A percentile compares a stretch with the other conserved stretches of the same genome.
These are phyloP conservation scores for Fusarium sp. DNA, from an alignment of 2,329 filamentous ascomycete genomes.

Conservation along the genomic window DNA sequence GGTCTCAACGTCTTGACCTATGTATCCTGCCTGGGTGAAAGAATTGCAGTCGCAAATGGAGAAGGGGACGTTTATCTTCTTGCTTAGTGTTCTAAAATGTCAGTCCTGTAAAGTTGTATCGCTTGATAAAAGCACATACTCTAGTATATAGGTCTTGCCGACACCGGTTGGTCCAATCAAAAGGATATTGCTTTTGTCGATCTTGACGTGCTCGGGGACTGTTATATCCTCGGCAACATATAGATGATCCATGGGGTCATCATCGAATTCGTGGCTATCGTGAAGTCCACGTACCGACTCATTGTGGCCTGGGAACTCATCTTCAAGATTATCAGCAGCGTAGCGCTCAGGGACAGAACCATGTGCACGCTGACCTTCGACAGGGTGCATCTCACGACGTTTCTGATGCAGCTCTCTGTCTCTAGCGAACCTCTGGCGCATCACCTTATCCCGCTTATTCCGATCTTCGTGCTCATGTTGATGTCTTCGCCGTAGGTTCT, in stretches of 20 bases:
- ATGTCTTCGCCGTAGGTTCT: constrained; percentile 81
- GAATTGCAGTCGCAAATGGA: constrained; percentile 96
- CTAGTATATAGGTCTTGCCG: constrained; percentile 93
- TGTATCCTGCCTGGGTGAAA: constrained; percentile 96
- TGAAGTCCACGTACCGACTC: constrained; percentile 59
- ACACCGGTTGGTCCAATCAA: constrained; percentile 93
- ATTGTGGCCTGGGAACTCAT: constrained; percentile 65
- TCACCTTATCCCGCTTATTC: constrained; percentile 69
- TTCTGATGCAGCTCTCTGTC: constrained; percentile 70
- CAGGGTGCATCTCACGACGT: constrained; percentile 72
- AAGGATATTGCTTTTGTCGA: constrained; percentile 96
- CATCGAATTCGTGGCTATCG: constrained; percentile 48
- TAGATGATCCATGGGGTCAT: constrained; percentile 54
- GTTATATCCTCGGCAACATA: constrained; percentile 61
- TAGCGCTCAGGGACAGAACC: constrained; percentile 44
- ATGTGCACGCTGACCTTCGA: constrained; percentile 73
- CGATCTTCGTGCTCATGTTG: constrained; percentile 78
- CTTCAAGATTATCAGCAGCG: constrained; percentile 56
- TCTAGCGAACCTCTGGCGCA: constrained; percentile 76
- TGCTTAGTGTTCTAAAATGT: constrained; percentile 80
- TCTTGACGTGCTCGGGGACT: constrained; percentile 67
- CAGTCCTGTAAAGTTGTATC: constrained; percentile 4
- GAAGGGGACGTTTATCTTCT: constrained; percentile 93
- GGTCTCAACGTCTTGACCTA: constrained; percentile 96
- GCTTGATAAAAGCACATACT: constrained; percentile 56